A percentile compares a stretch with the other conserved stretches of the same genome.
These are phyloP conservation scores for Colletotrichum trifolii DNA, from an alignment of 2,329 filamentous ascomycete genomes.

Conservation along the genomic window DNA sequence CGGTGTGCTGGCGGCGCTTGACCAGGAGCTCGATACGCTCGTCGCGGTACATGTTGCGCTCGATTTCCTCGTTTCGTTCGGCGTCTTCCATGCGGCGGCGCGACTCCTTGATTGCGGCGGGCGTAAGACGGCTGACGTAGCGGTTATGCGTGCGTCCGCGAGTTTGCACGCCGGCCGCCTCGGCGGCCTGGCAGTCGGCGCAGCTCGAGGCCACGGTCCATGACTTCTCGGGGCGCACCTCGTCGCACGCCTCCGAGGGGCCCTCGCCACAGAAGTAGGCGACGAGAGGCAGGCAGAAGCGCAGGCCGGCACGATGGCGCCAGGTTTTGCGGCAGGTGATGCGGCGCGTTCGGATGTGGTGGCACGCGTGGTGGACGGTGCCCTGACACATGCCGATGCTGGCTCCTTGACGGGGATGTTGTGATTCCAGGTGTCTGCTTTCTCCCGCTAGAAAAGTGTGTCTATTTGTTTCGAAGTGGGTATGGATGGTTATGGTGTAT, in stretches of 20 bases:
- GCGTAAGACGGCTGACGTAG: constrained; percentile 10
- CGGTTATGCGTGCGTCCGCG: constrained; percentile 16
- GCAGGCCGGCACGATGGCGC: constrained; percentile 4
- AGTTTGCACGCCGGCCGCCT: constrained; percentile 9
- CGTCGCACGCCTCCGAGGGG: constrained; percentile 16
- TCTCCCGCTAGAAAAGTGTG: too few species aligned
- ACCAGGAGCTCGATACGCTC: background rate
- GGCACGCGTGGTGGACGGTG: constrained; percentile 13
- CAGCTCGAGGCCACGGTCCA: background rate
- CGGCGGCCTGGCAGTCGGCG: constrained; percentile 20
- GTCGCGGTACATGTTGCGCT: constrained; percentile 6
- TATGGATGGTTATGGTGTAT: too few species aligned
- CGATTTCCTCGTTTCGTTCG: constrained; percentile 3
- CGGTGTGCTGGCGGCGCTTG: background rate
- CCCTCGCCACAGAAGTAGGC: constrained; percentile 28
- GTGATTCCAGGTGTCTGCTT: too few species aligned
- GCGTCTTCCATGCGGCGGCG: constrained; percentile 18
- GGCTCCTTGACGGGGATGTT: background rate
- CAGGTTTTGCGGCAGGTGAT: constrained; percentile 25
- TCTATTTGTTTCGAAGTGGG: too few species aligned
- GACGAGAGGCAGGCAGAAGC: constrained; percentile 22
- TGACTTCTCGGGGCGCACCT: constrained; percentile 1
- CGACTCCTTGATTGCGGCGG: background rate
- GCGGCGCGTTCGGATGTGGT: constrained; percentile 14
- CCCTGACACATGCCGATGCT: constrained; percentile 31